phyloP scores from a whole-genome alignment of 2,329 filamentous ascomycete species.

The Cordyceps sp. region DNA sequence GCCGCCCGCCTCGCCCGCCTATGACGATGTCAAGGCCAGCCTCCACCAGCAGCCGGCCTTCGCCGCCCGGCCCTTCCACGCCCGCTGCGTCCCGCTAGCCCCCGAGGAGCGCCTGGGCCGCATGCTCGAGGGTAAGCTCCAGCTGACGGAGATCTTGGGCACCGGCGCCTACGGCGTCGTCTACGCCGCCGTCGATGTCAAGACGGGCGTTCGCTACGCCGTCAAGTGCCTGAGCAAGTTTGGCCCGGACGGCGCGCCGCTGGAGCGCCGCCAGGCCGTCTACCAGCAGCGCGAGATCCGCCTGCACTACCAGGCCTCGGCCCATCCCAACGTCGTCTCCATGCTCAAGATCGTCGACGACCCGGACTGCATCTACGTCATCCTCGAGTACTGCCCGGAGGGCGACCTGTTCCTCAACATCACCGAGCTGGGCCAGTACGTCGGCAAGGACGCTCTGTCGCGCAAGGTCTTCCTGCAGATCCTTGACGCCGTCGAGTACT shows the following conservation, averaged over 20 bases:
- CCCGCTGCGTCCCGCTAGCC: conserved; percentile 37
- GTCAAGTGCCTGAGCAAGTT: conserved; percentile 95
- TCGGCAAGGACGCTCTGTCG: conserved; percentile 79
- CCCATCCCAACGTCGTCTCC: conserved; percentile 84
- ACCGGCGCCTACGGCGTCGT: conserved; percentile 95
- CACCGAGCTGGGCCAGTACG: conserved; percentile 83
- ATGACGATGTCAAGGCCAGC: conserved; percentile 30
- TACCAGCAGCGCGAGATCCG: conserved; percentile 91
- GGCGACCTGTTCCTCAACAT: conserved; percentile 96
- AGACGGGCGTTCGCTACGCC: conserved; percentile 68
- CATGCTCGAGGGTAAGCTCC: conserved; percentile 65
- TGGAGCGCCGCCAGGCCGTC: conserved; percentile 72
- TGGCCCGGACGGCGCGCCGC: conserved; percentile 49
- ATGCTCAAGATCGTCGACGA: conserved; percentile 88
- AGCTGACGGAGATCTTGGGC: conserved; percentile 72
- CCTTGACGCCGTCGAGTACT: conserved; percentile 88
- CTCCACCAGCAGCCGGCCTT: conserved; percentile 14
- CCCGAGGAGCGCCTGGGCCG: conserved; percentile 80
- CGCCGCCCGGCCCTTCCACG: too few relatives aligned
- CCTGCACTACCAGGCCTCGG: conserved; percentile 76
- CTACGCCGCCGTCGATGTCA: conserved; percentile 74
- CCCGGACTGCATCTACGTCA: conserved; percentile 83
- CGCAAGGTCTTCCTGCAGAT: conserved; percentile 86
- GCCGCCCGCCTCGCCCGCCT: conserved; percentile 38
- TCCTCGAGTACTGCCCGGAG: conserved; percentile 93